Conservation (phyloP, 2,329 filamentous ascomycete genomes). For the Trichoderma sp. region DNA sequence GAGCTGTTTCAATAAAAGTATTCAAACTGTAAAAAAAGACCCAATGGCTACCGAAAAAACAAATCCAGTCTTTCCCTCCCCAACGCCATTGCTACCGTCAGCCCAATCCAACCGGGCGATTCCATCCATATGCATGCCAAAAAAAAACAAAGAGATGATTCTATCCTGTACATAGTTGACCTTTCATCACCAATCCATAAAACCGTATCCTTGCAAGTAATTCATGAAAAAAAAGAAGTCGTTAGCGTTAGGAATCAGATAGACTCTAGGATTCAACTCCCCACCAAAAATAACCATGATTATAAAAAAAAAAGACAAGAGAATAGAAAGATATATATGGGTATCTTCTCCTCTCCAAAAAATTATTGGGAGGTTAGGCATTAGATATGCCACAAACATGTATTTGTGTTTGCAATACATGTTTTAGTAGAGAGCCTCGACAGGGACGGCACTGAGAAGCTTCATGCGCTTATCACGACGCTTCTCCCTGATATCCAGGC, state of each 20-base stretch:
- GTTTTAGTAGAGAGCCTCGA: slow-evolving; percentile 26
- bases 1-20: background rate
- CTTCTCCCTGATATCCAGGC: slow-evolving; percentile 47
- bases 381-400: background rate
- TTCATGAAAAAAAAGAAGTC: background rate
- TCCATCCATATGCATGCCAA: slow-evolving; percentile 5
- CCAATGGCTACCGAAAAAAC: background rate
- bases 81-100: slow-evolving; percentile 15
- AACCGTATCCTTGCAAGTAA: background rate
- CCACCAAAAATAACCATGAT: background rate
- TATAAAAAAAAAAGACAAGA: background rate
- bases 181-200: background rate
- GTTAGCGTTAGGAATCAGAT: background rate
- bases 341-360: background rate
- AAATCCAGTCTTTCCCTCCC: background rate
- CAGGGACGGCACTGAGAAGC: slow-evolving; percentile 40
- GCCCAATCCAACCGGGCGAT: background rate
- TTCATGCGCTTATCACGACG: slow-evolving; percentile 44
- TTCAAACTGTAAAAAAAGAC: background rate
- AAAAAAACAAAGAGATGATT: background rate
- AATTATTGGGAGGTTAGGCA: background rate
- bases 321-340: background rate
- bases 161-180: background rate
- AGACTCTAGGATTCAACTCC: background rate
- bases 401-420: background rate